phyloP scores from a whole-genome alignment of 306 rosid species.

The Acacia melanoxylon region DNA sequence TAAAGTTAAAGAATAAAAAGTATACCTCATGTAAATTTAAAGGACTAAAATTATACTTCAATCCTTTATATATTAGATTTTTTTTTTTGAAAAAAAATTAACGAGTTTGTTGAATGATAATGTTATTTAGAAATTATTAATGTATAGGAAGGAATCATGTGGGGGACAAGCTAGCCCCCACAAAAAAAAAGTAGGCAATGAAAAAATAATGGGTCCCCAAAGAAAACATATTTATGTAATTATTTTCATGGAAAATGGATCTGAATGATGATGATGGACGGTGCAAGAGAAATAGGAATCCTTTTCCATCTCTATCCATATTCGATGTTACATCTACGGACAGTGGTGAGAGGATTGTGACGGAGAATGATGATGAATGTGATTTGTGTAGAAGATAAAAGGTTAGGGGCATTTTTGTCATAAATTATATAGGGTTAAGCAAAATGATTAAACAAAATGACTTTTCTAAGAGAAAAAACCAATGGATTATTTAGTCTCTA shows the following conservation, averaged over 20 bases:
- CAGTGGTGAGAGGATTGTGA: neutral
- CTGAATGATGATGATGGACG: neutral
- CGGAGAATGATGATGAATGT: neutral
- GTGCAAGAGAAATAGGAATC: neutral
- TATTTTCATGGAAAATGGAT: neutral
- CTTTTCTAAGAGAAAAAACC: too few species aligned
- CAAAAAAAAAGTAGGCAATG: neutral
- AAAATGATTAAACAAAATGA: too few species aligned
- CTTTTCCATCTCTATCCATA: neutral
- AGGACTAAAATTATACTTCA: too few species aligned
- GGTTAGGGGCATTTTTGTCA: neutral
- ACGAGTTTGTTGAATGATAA: neutral
- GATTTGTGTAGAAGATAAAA: neutral
- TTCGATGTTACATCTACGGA: neutral
- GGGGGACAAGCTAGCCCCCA: neutral
- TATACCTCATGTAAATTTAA: too few species aligned
- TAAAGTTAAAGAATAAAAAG: too few species aligned
- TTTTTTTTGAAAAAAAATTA: neutral
- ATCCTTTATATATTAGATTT: neutral
- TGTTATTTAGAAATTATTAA: neutral
- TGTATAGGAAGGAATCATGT: neutral
- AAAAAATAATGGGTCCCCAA: neutral
- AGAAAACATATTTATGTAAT: too few species aligned
- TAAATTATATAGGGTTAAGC: neutral
- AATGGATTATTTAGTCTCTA: too few species aligned